A percentile compares a stretch with the other conserved stretches of the same genome.
phyloP scores from a whole-genome alignment of 176 grass and related monocot species.

The Areca catechu region DNA sequence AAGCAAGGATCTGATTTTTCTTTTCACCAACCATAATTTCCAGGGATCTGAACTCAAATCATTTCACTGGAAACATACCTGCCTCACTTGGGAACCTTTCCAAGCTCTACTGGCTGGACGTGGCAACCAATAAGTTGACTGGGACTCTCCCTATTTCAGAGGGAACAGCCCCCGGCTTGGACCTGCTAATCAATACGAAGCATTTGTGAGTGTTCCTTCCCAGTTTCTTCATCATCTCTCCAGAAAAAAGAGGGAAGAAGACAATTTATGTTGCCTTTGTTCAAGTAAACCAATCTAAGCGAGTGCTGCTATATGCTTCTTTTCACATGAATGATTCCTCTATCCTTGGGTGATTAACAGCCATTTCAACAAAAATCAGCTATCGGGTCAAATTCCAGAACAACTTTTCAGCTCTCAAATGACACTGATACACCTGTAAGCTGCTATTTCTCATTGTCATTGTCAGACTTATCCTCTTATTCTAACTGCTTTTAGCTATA shows the following conservation, averaged over 20 bases:
- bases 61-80: slow-evolving; percentile 69
- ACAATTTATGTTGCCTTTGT: background rate
- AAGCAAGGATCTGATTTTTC: too few relatives aligned
- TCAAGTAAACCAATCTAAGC: background rate
- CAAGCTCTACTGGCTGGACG: slow-evolving; percentile 63
- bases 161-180: slow-evolving; percentile 41
- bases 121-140: slow-evolving; percentile 63
- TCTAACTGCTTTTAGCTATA: slow-evolving; percentile 16
- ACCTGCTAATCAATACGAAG: slow-evolving; percentile 36
- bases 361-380: slow-evolving; percentile 82
- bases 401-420: slow-evolving; percentile 51
- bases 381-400: slow-evolving; percentile 47
- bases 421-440: slow-evolving; percentile 71
- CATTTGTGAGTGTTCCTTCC: slow-evolving; percentile 55
- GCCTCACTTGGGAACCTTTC: slow-evolving; percentile 48
- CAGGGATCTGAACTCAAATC: slow-evolving; percentile 75
- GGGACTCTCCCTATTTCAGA: slow-evolving; percentile 62
- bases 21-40: background rate
- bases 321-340: slow-evolving; percentile 15
- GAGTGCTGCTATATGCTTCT: slow-evolving; percentile 2
- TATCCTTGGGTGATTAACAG: slow-evolving; percentile 29
- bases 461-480: too few relatives aligned
- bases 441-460: background rate
- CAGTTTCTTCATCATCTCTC: background rate
- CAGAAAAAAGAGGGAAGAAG: background rate